phyloP scores from a whole-genome alignment of 345 rosid genomes.

The Arabis alpina region DNA sequence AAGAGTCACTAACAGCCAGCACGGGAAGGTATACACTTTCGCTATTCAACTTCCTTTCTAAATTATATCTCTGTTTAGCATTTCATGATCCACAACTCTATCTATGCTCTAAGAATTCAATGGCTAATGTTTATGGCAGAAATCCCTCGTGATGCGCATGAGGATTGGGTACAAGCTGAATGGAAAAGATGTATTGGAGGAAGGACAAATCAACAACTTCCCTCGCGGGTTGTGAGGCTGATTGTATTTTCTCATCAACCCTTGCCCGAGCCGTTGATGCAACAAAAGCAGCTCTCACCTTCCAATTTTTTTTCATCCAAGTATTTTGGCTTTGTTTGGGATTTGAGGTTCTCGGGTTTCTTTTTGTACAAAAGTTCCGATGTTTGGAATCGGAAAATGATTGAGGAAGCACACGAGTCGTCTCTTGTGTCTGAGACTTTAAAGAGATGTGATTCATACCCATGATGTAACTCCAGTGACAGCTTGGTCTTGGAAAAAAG shows the following conservation, averaged over 20 bases:
- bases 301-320: conserved; percentile 27
- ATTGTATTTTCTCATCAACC: conserved; percentile 25
- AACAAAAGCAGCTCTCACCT: conserved; percentile 22
- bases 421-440: conserved; percentile 22
- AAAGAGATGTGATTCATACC: conserved; percentile 22
- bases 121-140: conserved; percentile 58
- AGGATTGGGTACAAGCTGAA: conserved; percentile 88
- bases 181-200: conserved; percentile 79
- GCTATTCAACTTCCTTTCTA: conserved; percentile 10
- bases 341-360: conserved; percentile 29
- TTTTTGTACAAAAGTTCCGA: conserved; percentile 36
- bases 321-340: conserved; percentile 34
- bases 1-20: conserved; percentile 89
- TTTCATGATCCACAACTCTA: conserved; percentile 7
- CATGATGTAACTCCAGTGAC: conserved; percentile 28
- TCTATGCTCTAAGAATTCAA: not conserved
- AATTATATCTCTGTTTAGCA: conserved; percentile 1
- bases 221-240: conserved; percentile 77
- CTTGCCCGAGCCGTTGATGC: conserved; percentile 28
- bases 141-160: conserved; percentile 88
- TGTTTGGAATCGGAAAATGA: conserved; percentile 34
- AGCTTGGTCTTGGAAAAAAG: conserved; percentile 29
- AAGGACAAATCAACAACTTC: conserved; percentile 90
- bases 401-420: conserved; percentile 26
- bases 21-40: conserved; percentile 77